Percentiles rank a stretch among this genome's conserved stretches.
Conservation (phyloP, 208 protist species). For the Blastocrithidia nonstop region DNA sequence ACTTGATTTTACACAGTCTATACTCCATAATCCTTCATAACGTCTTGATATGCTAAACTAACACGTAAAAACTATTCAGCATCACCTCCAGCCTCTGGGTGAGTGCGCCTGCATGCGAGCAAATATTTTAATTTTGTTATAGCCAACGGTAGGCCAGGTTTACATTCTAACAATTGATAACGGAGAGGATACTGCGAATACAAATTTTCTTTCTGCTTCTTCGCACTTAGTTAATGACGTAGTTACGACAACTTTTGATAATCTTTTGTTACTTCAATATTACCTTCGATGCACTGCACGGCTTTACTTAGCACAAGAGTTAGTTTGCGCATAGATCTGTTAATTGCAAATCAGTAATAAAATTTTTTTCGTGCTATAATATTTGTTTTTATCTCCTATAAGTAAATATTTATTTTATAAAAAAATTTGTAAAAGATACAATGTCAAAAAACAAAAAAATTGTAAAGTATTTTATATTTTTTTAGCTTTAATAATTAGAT, state of each 20-base stretch:
- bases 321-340: slow-evolving; percentile 28
- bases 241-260: slow-evolving; percentile 43
- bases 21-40: slow-evolving; percentile 80
- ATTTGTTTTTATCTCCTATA: no score
- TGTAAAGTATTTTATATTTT: no score
- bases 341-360: no score
- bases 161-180: slow-evolving; percentile 65
- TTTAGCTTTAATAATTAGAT: no score
- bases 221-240: slow-evolving; percentile 15
- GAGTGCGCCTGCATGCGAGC: slow-evolving; percentile 50
- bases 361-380: no score
- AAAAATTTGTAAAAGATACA: no score
- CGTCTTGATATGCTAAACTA: slow-evolving; percentile 67
- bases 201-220: slow-evolving; percentile 37
- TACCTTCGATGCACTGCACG: slow-evolving; percentile 23
- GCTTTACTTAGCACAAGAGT: slow-evolving; percentile 20
- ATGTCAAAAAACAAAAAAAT: no score
- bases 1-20: slow-evolving; percentile 74
- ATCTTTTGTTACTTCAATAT: slow-evolving; percentile 32
- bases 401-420: no score
- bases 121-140: slow-evolving; percentile 75
- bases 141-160: slow-evolving; percentile 49
- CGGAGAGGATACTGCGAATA: slow-evolving; percentile 39
- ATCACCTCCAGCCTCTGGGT: slow-evolving; percentile 73
- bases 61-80: slow-evolving; percentile 57